phyloP scores from a whole-genome alignment of 257 asterid species.

The Solanum dulcamara region DNA sequence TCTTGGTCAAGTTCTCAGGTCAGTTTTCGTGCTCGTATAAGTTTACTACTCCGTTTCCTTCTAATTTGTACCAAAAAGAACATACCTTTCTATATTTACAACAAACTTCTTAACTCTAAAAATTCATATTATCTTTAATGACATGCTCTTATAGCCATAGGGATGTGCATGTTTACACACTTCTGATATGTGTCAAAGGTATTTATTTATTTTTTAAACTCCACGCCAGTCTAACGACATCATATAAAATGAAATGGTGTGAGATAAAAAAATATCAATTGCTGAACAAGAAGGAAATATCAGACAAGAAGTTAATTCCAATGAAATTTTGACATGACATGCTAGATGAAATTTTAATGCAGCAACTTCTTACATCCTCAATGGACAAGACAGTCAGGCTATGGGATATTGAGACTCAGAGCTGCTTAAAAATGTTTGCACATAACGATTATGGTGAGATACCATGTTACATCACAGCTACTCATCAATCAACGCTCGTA shows the following conservation, averaged over 20 bases:
- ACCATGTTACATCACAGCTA: conserved; percentile 1
- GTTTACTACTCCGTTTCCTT: not conserved
- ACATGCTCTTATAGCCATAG: not conserved
- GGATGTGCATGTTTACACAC: not conserved
- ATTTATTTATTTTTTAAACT: not conserved
- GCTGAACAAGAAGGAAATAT: not conserved
- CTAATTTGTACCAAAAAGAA: not conserved
- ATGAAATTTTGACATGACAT: not conserved
- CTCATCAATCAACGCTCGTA: not conserved
- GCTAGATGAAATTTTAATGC: conserved; percentile 5
- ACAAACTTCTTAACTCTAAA: not conserved
- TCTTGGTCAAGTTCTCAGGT: conserved; percentile 23
- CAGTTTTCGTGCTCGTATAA: not conserved
- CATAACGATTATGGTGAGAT: conserved; percentile 85
- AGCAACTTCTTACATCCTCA: conserved; percentile 79
- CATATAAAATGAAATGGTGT: not conserved
- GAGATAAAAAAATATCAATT: not conserved
- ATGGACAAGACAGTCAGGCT: conserved; percentile 83
- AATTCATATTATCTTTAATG: not conserved
- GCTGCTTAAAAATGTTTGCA: conserved; percentile 70
- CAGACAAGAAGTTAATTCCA: not conserved
- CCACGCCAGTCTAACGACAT: not conserved
- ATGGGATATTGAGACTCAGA: conserved; percentile 61
- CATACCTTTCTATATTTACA: not conserved
- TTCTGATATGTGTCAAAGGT: not conserved